Evolutionary conservation across 495 filamentous ascomycete species (phyloP).

Genomic region (Penicillium crystallinum): DNA sequence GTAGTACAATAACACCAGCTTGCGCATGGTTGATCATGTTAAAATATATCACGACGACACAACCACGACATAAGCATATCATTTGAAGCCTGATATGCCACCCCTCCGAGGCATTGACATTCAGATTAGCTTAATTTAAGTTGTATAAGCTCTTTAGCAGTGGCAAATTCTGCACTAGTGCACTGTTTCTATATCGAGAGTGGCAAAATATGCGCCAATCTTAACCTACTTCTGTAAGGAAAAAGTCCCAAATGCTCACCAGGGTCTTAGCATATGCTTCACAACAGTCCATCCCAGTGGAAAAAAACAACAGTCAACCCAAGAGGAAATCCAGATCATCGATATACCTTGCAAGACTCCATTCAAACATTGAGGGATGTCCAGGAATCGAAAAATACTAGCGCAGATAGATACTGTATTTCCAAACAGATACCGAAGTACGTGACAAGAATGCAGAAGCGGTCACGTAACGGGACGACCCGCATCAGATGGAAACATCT

Average conservation of each 20-base stretch:
- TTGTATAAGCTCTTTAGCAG: not conserved
- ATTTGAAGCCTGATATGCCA: not conserved
- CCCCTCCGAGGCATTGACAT: not conserved
- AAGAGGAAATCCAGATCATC: too few species aligned
- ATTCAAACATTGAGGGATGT: too few species aligned
- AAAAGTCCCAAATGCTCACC: too few species aligned
- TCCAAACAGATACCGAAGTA: not conserved
- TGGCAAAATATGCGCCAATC: not conserved
- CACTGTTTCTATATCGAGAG: not conserved
- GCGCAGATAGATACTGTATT: not conserved
- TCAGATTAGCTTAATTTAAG: not conserved
- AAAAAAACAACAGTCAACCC: too few species aligned
- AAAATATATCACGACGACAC: not conserved
- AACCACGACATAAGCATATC: not conserved
- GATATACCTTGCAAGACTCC: too few species aligned
- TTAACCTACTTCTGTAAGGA: too few species aligned
- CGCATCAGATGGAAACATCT: not conserved
- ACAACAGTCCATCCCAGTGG: too few species aligned
- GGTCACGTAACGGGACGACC: constrained; percentile 6
- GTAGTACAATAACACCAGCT: not conserved
- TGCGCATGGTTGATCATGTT: not conserved
- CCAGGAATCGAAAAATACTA: not conserved
- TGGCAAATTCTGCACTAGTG: not conserved
- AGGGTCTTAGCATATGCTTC: too few species aligned
- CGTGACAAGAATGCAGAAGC: not conserved